Evolutionary conservation across 176 grass and related monocot species (phyloP).

Genomic region (Zoysia japonica): DNA sequence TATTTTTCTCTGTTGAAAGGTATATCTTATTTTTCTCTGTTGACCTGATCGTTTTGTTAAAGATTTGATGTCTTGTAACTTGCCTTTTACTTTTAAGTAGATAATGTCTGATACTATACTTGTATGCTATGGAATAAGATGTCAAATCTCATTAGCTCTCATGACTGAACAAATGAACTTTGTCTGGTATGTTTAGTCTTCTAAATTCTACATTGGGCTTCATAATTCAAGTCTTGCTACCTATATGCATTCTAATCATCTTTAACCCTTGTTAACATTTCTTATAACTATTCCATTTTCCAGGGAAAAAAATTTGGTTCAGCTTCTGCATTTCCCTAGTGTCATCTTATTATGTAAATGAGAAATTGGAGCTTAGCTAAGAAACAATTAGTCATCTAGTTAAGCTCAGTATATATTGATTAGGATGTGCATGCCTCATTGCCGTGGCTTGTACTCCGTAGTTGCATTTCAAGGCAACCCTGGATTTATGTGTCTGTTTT

Average conservation of each 20-base stretch:
- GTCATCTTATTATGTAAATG: no score
- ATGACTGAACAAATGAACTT: conserved; percentile 7
- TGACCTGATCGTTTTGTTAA: background rate
- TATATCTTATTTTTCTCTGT: conserved; percentile 22
- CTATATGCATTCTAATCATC: conserved; percentile 9
- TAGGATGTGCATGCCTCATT: no score
- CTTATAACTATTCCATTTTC: background rate
- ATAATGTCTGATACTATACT: background rate
- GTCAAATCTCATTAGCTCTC: background rate
- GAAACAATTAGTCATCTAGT: no score
- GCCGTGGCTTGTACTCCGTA: no score
- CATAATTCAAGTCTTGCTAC: background rate
- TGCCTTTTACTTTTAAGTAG: background rate
- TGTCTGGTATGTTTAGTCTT: background rate
- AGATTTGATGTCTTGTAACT: background rate
- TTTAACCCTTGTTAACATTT: conserved; percentile 14
- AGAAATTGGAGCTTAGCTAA: no score
- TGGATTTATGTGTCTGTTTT: no score
- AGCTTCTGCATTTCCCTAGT: no score
- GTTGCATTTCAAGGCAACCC: no score
- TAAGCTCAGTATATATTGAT: no score
- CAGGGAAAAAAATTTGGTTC: no score
- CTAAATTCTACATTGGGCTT: background rate
- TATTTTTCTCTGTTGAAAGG: conserved; percentile 18
- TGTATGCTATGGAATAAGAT: background rate